Conservation (phyloP, 2,329 filamentous ascomycete species). For the Neurospora crassa region DNA sequence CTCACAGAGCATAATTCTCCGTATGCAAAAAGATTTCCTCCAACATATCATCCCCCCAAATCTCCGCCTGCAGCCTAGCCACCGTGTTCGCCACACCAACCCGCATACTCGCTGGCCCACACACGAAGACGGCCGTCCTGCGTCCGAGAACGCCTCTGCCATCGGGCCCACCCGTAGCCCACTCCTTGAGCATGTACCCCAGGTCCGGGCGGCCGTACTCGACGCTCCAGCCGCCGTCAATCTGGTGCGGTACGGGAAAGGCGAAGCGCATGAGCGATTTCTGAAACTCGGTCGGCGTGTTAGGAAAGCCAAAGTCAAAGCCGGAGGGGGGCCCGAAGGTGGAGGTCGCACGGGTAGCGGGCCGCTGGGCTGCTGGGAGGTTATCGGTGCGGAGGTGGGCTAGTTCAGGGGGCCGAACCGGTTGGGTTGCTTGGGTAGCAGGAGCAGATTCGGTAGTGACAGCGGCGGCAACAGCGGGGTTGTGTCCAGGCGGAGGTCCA, state of each 20-base stretch:
- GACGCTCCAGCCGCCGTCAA: slow-evolving; percentile 75
- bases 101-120: slow-evolving; percentile 78
- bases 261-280: slow-evolving; percentile 87
- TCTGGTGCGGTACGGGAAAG: slow-evolving; percentile 60
- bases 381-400: slow-evolving; percentile 46
- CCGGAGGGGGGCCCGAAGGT: slow-evolving; percentile 50
- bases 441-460: slow-evolving; percentile 7
- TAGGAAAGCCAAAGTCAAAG: slow-evolving; percentile 75
- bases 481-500: not conserved
- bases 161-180: slow-evolving; percentile 61
- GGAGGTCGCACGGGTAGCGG: slow-evolving; percentile 36
- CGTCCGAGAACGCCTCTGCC: slow-evolving; percentile 64
- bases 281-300: slow-evolving; percentile 78
- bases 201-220: slow-evolving; percentile 89
- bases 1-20: slow-evolving; percentile 83
- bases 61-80: slow-evolving; percentile 69
- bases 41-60: slow-evolving; percentile 66
- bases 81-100: slow-evolving; percentile 82
- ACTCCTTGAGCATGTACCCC: slow-evolving; percentile 74
- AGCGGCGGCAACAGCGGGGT: slow-evolving; percentile 6
- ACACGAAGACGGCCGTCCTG: slow-evolving; percentile 84
- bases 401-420: slow-evolving; percentile 39
- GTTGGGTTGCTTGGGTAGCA: slow-evolving; percentile 17
- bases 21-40: slow-evolving; percentile 93
- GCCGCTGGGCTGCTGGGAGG: slow-evolving; percentile 18